A percentile compares a stretch with the other conserved stretches of the same genome.
Conservation (phyloP, 2,329 filamentous ascomycete genomes). For the Venturia pyrina region DNA sequence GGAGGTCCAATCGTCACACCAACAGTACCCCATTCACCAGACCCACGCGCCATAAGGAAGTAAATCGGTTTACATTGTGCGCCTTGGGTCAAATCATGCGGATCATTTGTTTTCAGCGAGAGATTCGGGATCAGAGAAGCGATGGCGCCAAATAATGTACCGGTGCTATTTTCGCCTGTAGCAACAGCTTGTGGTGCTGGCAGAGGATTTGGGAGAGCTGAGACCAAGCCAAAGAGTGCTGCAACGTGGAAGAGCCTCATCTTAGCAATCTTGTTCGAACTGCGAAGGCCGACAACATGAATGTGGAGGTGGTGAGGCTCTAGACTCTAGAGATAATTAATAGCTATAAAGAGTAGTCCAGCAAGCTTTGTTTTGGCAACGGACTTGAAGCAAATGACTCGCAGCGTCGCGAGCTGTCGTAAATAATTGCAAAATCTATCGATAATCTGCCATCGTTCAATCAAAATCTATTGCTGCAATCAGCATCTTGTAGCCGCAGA, state of each 20-base stretch:
- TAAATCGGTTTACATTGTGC: conserved; percentile 25
- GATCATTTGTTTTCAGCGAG: neutral
- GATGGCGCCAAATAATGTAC: neutral
- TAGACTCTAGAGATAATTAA: no score
- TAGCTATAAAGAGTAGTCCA: neutral
- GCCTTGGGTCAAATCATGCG: neutral
- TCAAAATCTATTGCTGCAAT: neutral
- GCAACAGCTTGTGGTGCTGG: neutral
- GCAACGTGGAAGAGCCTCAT: neutral
- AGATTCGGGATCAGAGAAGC: neutral
- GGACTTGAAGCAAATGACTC: neutral
- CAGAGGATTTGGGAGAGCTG: neutral
- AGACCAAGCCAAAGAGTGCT: neutral
- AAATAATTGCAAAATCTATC: neutral
- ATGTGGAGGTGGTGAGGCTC: neutral
- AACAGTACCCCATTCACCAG: conserved; percentile 26
- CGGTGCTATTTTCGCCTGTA: conserved; percentile 3
- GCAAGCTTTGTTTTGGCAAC: neutral
- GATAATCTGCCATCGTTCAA: neutral
- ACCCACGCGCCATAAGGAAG: conserved; percentile 33
- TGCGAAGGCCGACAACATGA: no score
- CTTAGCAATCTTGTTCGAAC: neutral
- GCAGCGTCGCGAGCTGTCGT: neutral
- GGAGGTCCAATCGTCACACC: conserved; percentile 1
- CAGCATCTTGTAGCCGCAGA: neutral